phyloP scores from a whole-genome alignment of 2,329 filamentous ascomycete genomes.

The Xylaria hypoxylon region DNA sequence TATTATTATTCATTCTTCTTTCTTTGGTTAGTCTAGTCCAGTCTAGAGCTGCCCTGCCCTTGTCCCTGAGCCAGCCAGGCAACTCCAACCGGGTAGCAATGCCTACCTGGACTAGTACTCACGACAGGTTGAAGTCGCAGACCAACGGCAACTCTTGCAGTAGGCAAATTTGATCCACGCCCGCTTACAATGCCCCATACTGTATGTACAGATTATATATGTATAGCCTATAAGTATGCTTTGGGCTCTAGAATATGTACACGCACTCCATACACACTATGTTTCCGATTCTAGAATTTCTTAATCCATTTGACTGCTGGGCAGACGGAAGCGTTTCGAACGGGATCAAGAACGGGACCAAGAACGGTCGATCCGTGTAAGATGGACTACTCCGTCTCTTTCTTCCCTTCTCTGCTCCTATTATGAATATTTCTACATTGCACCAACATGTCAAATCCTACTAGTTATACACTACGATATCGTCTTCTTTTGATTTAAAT shows the following conservation, averaged over 20 bases:
- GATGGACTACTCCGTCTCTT: background rate
- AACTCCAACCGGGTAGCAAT: slow-evolving; percentile 3
- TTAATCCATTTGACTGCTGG: background rate
- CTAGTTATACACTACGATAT: background rate
- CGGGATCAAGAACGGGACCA: background rate
- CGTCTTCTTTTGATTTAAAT: background rate
- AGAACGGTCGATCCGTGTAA: slow-evolving; percentile 11
- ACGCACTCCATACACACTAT: background rate
- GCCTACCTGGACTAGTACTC: background rate
- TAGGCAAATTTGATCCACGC: slow-evolving; percentile 22
- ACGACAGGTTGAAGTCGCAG: background rate
- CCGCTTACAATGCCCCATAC: background rate
- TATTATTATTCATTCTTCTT: background rate
- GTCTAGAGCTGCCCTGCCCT: slow-evolving; percentile 10
- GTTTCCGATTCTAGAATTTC: background rate
- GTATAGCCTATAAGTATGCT: background rate
- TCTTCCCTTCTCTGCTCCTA: background rate
- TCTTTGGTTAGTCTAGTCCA: background rate
- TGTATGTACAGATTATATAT: no score
- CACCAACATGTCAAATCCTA: slow-evolving; percentile 2
- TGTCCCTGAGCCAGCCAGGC: background rate
- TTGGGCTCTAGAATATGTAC: background rate
- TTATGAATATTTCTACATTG: slow-evolving; percentile 1
- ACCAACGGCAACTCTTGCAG: slow-evolving; percentile 19
- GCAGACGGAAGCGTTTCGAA: slow-evolving; percentile 19